These are phyloP conservation scores for Chlorophyllum brunneum DNA, from an alignment of 768 basidiomycete genomes.

Conservation along the genomic window DNA sequence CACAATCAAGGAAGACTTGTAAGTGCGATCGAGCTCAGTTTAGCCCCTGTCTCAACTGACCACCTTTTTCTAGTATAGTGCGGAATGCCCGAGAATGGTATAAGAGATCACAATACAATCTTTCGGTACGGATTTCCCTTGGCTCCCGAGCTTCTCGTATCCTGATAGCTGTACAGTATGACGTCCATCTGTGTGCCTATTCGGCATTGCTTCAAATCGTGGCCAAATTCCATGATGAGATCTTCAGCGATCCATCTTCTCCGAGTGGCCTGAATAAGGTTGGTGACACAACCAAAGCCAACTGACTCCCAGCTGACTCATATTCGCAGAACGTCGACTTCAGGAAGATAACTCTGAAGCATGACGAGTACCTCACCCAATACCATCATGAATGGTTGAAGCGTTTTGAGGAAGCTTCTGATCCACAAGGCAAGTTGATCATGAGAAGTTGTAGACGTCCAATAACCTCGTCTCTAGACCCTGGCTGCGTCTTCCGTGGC, in stretches of 20 bases:
- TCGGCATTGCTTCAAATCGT: slow-evolving; percentile 67
- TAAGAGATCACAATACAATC: slow-evolving; percentile 60
- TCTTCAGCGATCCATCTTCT: slow-evolving; percentile 67
- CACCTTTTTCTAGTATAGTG: slow-evolving; percentile 43
- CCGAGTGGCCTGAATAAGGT: slow-evolving; percentile 73
- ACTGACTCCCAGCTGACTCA: slow-evolving; percentile 1
- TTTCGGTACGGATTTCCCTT: slow-evolving; percentile 34
- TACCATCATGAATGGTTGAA: slow-evolving; percentile 67
- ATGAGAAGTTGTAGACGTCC: neutral
- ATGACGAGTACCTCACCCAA: slow-evolving; percentile 52
- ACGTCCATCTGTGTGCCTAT: slow-evolving; percentile 74
- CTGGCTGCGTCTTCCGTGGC: slow-evolving; percentile 56
- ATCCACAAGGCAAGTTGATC: slow-evolving; percentile 43
- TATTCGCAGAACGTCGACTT: slow-evolving; percentile 58
- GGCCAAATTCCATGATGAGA: slow-evolving; percentile 70
- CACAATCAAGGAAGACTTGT: slow-evolving; percentile 85
- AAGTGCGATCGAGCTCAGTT: too few species aligned
- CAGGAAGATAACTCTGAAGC: slow-evolving; percentile 53
- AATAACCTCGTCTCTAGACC: slow-evolving; percentile 37
- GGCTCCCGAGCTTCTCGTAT: neutral
- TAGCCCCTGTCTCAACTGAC: too few species aligned
- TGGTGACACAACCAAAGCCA: slow-evolving; percentile 4
- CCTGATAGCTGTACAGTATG: slow-evolving; percentile 44
- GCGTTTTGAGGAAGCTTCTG: slow-evolving; percentile 57
- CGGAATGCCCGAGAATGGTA: slow-evolving; percentile 76